Evolutionary conservation across 1,139 yeast genomes (phyloP).

Genomic region (Pichia norvegensis): DNA sequence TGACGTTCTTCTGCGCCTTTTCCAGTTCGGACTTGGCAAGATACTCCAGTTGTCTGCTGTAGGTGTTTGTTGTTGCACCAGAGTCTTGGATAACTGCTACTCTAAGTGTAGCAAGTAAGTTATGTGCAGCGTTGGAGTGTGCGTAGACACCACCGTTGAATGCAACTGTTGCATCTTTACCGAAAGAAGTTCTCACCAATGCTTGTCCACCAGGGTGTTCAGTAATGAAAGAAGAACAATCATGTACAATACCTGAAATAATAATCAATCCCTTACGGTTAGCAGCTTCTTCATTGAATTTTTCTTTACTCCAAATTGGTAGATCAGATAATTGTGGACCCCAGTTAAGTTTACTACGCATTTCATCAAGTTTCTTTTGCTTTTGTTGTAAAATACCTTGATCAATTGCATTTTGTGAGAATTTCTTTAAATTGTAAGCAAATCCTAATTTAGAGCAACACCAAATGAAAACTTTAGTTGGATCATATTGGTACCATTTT

Average conservation of each 20-base stretch:
- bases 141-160: conserved; percentile 97
- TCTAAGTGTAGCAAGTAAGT: conserved; percentile 90
- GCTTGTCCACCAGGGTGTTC: conserved; percentile 99
- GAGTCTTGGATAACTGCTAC: conserved; percentile 80
- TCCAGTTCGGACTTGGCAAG: conserved; percentile 36
- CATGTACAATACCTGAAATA: conserved; percentile 92
- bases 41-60: conserved; percentile 43
- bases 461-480: conserved; percentile 81
- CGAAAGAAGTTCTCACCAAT: conserved; percentile 74
- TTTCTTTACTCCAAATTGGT: conserved; percentile 87
- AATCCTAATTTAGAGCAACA: conserved; percentile 67
- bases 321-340: conserved; percentile 78
- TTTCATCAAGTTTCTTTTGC: conserved; percentile 85
- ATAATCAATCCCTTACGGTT: conserved; percentile 56
- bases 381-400: conserved; percentile 95
- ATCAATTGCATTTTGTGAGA: conserved; percentile 91
- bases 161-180: conserved; percentile 95
- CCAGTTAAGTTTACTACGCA: conserved; percentile 80
- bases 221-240: conserved; percentile 72
- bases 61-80: conserved; percentile 46
- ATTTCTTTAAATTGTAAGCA: conserved; percentile 84
- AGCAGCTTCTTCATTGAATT: conserved; percentile 64
- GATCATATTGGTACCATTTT: conserved; percentile 98
- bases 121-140: conserved; percentile 97
- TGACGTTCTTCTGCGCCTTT: conserved; percentile 2